Conservation (phyloP, 2,329 filamentous ascomycete genomes). For the Penicillium decumbens region DNA sequence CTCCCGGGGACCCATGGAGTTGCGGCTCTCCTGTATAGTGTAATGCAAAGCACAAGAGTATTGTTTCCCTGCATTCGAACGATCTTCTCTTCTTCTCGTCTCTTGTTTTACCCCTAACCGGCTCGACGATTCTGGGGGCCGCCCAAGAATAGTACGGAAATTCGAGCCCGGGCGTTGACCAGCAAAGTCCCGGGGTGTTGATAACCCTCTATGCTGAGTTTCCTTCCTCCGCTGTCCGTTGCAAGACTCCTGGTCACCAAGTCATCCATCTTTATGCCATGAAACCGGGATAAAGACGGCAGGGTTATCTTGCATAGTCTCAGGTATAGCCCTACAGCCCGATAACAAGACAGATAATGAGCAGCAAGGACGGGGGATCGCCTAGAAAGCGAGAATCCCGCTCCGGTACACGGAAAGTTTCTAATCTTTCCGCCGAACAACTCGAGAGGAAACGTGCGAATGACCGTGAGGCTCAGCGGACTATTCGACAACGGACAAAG, state of each 20-base stretch:
- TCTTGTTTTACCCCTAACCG: conserved; percentile 8
- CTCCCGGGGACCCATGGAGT: background rate
- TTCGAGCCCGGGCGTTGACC: background rate
- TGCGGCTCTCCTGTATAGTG: too few relatives aligned
- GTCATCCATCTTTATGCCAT: conserved; percentile 5
- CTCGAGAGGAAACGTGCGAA: conserved; percentile 58
- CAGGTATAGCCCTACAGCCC: background rate
- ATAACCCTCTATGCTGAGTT: conserved; percentile 10
- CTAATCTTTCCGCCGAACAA: conserved; percentile 54
- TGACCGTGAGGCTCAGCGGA: conserved; percentile 57
- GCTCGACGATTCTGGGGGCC: conserved; percentile 12
- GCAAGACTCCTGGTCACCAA: conserved; percentile 14
- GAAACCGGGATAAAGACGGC: conserved; percentile 8
- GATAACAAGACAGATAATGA: conserved; percentile 13
- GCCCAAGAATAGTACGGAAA: background rate
- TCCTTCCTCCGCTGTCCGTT: conserved; percentile 1
- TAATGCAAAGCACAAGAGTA: background rate
- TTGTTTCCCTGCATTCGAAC: conserved; percentile 2
- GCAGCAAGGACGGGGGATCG: conserved; percentile 23
- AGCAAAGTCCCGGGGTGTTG: background rate
- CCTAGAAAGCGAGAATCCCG: conserved; percentile 44
- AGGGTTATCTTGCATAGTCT: conserved; percentile 2
- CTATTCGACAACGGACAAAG: conserved; percentile 56
- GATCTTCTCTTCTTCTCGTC: conserved; percentile 3
- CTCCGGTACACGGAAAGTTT: conserved; percentile 55